A percentile compares a stretch with the other conserved stretches of the same genome.
Evolutionary conservation across 2,329 filamentous ascomycete species (phyloP).

Genomic region (Ascocoryne sarcoides): DNA sequence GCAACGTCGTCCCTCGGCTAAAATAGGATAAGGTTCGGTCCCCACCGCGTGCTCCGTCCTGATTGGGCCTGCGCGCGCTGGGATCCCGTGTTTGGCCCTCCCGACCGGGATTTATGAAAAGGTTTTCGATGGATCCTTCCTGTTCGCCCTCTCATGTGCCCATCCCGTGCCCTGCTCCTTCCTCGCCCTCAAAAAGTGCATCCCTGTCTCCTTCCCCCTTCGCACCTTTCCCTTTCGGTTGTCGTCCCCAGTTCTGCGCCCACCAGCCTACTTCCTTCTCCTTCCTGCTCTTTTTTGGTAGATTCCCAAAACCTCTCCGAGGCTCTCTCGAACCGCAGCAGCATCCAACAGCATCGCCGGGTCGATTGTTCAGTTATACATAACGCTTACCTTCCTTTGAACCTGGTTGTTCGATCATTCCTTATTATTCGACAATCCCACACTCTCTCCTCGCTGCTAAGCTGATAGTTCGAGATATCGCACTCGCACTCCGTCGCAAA

Average conservation of each 20-base stretch:
- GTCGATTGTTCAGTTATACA: slow-evolving; percentile 14
- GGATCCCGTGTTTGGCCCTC: no score
- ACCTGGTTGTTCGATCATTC: slow-evolving; percentile 24
- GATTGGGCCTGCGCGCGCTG: no score
- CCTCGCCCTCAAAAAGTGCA: no score
- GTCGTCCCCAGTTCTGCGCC: not conserved
- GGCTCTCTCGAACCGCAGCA: slow-evolving; percentile 11
- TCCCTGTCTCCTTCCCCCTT: not conserved
- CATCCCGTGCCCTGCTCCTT: no score
- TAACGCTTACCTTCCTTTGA: slow-evolving; percentile 18
- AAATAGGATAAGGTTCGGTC: no score
- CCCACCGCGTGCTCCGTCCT: no score
- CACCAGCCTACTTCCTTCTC: not conserved
- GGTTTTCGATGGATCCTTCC: no score
- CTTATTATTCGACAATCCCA: slow-evolving; percentile 21
- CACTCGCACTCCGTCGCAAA: no score
- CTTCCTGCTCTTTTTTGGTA: slow-evolving; percentile 1
- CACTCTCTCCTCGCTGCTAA: slow-evolving; percentile 8
- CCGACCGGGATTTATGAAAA: no score
- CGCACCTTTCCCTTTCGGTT: not conserved
- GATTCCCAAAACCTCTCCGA: slow-evolving; percentile 3
- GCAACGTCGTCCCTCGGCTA: no score
- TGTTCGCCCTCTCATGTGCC: no score
- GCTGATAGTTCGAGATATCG: no score
- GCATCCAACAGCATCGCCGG: slow-evolving; percentile 14